Evolutionary conservation across 805 yeast species (phyloP).

Genomic region (Torulaspora maleeae): DNA sequence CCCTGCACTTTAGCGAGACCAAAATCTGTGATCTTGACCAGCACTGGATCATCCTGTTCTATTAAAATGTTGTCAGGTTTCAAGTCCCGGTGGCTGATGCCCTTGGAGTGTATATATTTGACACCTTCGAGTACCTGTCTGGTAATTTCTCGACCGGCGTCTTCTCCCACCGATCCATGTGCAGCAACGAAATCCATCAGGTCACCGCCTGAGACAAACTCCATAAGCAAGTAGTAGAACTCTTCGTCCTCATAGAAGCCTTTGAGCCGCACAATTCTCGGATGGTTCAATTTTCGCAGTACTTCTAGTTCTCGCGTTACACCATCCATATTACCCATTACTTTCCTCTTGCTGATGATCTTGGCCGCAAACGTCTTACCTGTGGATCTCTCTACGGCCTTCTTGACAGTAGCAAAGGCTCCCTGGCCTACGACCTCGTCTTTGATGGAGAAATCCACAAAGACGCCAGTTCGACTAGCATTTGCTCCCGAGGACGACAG

Average conservation of each 20-base stretch:
- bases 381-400: slow-evolving; percentile 78
- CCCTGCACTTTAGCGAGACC: slow-evolving; percentile 91
- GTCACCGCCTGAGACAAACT: slow-evolving; percentile 94
- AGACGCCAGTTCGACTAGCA: slow-evolving; percentile 43
- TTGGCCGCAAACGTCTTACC: slow-evolving; percentile 90
- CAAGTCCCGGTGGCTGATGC: slow-evolving; percentile 92
- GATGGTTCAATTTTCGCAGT: slow-evolving; percentile 70
- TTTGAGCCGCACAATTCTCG: slow-evolving; percentile 75
- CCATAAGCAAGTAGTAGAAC: slow-evolving; percentile 87
- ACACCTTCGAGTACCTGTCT: slow-evolving; percentile 81
- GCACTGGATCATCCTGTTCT: slow-evolving; percentile 84
- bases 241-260: slow-evolving; percentile 82
- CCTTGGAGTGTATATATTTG: slow-evolving; percentile 78
- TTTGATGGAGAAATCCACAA: slow-evolving; percentile 66
- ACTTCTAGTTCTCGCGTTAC: slow-evolving; percentile 84
- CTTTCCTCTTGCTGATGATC: slow-evolving; percentile 76
- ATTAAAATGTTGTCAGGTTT: slow-evolving; percentile 95
- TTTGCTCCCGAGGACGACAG: slow-evolving; percentile 7
- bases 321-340: slow-evolving; percentile 72
- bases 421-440: slow-evolving; percentile 93
- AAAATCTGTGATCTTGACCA: slow-evolving; percentile 91
- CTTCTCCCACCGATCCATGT: slow-evolving; percentile 88
- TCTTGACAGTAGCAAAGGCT: slow-evolving; percentile 95
- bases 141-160: slow-evolving; percentile 80
- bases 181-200: slow-evolving; percentile 95